phyloP scores from a whole-genome alignment of 176 grass and related monocot genomes.

The Eleusine coracana region DNA sequence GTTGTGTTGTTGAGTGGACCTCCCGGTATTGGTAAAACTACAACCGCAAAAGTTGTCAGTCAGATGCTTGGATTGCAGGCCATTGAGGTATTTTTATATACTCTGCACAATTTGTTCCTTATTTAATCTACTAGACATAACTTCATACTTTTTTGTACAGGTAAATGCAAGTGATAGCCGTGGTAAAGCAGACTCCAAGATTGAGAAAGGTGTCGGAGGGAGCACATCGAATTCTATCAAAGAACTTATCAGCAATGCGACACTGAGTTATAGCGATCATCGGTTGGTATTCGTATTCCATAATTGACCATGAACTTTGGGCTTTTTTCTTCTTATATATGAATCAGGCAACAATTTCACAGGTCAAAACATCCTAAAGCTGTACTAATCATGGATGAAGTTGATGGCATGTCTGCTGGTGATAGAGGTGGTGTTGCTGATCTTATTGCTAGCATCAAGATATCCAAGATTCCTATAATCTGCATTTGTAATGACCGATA shows the following conservation, averaged over 20 bases:
- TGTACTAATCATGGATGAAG: constrained; percentile 98
- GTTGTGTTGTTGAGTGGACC: constrained; percentile 84
- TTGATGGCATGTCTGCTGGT: constrained; percentile 99
- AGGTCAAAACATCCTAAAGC: constrained; percentile 77
- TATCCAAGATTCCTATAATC: constrained; percentile 95
- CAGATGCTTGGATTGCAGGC: constrained; percentile 96
- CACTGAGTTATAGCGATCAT: constrained; percentile 67
- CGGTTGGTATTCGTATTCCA: constrained; percentile 61
- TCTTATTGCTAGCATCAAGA: constrained; percentile 99
- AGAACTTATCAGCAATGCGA: constrained; percentile 89
- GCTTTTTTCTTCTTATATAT: constrained; percentile 25
- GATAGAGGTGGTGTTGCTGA: constrained; percentile 99
- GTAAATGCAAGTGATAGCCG: constrained; percentile 99
- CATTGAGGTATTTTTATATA: constrained; percentile 70
- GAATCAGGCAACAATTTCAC: constrained; percentile 43
- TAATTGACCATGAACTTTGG: constrained; percentile 18
- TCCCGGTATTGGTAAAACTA: constrained; percentile 97
- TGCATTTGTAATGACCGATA: constrained; percentile 99
- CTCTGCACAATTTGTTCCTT: constrained; percentile 33
- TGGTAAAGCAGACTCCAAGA: constrained; percentile 97
- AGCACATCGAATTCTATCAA: constrained; percentile 97
- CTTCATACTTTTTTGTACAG: constrained; percentile 43
- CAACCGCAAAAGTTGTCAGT: constrained; percentile 88
- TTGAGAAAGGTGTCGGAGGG: constrained; percentile 90
- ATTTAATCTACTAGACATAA: constrained; percentile 14